phyloP scores from a whole-genome alignment of 768 basidiomycete species.

The Trametes maxima region DNA sequence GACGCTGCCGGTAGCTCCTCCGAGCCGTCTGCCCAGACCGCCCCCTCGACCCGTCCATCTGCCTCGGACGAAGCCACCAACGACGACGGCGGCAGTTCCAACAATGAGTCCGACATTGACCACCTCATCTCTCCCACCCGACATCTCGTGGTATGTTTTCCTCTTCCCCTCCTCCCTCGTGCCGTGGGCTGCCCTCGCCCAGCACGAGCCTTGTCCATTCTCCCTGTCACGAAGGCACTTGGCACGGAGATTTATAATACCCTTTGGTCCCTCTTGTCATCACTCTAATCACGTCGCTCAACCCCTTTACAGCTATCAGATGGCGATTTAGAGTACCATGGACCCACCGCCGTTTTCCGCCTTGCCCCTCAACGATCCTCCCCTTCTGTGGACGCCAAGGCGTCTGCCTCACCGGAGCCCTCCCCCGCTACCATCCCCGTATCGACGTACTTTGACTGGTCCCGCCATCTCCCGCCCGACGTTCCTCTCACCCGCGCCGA shows the following conservation, averaged over 20 bases:
- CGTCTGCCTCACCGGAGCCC: constrained; percentile 18
- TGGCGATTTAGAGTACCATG: constrained; percentile 34
- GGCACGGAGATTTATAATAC: background rate
- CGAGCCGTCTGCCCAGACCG: constrained; percentile 14
- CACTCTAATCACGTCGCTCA: background rate
- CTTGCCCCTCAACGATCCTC: constrained; percentile 30
- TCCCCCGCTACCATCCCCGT: constrained; percentile 3
- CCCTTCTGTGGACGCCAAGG: constrained; percentile 13
- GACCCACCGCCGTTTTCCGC: constrained; percentile 36
- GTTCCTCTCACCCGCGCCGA: constrained; percentile 34
- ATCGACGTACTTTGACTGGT: constrained; percentile 34
- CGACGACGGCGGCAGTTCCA: constrained; percentile 23
- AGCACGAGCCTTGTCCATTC: background rate
- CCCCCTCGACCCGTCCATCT: constrained; percentile 6
- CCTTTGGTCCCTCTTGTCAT: background rate
- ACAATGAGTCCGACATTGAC: constrained; percentile 32
- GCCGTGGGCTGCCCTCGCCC: no score
- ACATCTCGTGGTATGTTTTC: constrained; percentile 24
- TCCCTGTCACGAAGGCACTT: background rate
- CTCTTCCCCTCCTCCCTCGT: no score
- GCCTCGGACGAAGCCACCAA: constrained; percentile 12
- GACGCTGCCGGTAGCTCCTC: constrained; percentile 16
- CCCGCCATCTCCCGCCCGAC: constrained; percentile 34
- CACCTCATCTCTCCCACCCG: constrained; percentile 27
- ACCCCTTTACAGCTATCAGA: constrained; percentile 25